Base-by-base conservation (phyloP, 495 filamentous ascomycete species). In the Hypoxylon fragiforme region DNA sequence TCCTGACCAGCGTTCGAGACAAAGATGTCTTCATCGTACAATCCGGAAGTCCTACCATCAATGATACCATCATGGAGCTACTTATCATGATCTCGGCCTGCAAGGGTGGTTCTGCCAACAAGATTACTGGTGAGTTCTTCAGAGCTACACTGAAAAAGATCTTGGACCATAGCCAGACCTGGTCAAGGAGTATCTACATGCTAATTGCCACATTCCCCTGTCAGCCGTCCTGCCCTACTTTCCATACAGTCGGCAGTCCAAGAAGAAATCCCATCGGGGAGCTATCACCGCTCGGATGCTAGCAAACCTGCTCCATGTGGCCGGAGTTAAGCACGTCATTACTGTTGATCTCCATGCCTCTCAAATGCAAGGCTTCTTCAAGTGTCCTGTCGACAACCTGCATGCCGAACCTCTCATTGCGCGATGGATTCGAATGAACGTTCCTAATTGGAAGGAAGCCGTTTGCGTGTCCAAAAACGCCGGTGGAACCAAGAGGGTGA, bases 341-440 rank as follows among this genome's bases (percentile, higher is more conserved):
- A 98, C 94, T 12, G 88, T 98, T 67, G 94, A 98, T 67, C 78
- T 98, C 7, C 94, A 98, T 75, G 90, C 90, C 50, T 92, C 90
- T 7, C 94, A 97, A 74, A 97, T 97, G 88, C 95, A 97, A 74
- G 94, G 94, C 26, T 98, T 98, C 79, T 98, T 98, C 79, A 89
- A 87, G 58, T 95, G 94, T 64, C 95, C 94, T 7, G 94, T 98
- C 41, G 94, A 98, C 72, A 97, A 98, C 69, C 85, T 98, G 26
- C 88, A 96, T 63, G 94, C 95, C 14, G 94, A 98, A 70, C 94
- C 94, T 3, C 80, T 96, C 60, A 92, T 98, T 67, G 94, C 95
- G 32, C 86, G 91, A 50, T 97, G 94, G 95, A 94, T 97, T 65
- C 82, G 85, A 51, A 81, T 87, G 71, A 92, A 96, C 63, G 87